Evolutionary conservation across 2,329 filamentous ascomycete genomes (phyloP), one percentile per base, ranked within the genome.

Genomic region (Colletotrichum tropicale): DNA sequence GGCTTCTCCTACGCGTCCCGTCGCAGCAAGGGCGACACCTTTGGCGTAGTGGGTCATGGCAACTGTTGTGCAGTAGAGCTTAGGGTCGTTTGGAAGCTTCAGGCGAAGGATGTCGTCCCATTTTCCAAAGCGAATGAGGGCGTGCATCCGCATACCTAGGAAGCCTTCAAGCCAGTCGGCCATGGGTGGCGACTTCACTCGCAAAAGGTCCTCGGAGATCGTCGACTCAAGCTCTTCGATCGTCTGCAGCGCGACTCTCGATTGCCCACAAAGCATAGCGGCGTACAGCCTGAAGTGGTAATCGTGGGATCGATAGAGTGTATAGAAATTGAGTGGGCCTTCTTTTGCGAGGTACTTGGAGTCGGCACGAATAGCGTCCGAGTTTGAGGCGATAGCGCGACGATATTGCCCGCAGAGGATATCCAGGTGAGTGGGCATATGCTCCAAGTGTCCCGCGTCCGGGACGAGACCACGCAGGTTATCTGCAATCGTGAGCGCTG

Each of bases 361-460:
- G 80, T 96, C 94, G 3, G 93, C 93, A 0, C 84, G 80, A 64
- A 94, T 92, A 12, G 94, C 94, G 26, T 89, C 88, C 3, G 89
- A 86, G 81, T 96, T 96, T 6, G 92, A 93, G 2, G 86, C 85
- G 67, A 96, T 92, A 6, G 93, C 93, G 10, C 87, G 87, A 34
- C 89, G 86, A 80, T 95, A 96, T 79, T 95, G 91, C 15, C 94
- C 94, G 32, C 92, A 90, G 0, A 96, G 88, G 13, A 95, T 90
- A 81, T 96, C 94, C 43, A 96, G 86, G 82, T 96, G 94, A 1
- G 92, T 92, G 0, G 94, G 94, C 94, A 96, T 96, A 80, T 95
- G 94, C 55, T 92, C 87, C 1, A 95, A 84, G 82, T 96, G 94
- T 1, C 93, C 94, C 0, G 91, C 88, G 80, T 95, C 93, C 0